These are phyloP conservation scores for Penicillium samsonianum DNA, from an alignment of 495 filamentous ascomycete species.

Conservation along the genomic window DNA sequence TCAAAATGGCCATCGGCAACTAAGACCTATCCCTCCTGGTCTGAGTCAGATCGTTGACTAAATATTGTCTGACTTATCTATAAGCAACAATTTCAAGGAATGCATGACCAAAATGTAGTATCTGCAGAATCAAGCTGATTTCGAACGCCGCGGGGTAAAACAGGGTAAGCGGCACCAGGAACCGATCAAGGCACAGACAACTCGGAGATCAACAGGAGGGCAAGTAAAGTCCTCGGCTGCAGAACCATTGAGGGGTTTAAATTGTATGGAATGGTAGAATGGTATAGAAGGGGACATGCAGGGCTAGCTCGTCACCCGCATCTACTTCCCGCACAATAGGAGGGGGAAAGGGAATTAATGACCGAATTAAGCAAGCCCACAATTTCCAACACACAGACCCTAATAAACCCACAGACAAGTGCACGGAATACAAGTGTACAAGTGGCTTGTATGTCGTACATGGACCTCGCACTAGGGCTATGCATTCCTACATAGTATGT, in stretches of 20 bases:
- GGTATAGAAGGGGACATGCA: slow-evolving; percentile 6
- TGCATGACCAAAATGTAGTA: neutral
- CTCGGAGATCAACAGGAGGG: neutral
- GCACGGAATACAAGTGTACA: neutral
- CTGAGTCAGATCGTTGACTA: slow-evolving; percentile 7
- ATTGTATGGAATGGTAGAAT: neutral
- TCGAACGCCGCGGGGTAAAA: neutral
- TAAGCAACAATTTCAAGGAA: neutral
- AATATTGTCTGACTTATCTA: neutral
- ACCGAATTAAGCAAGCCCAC: neutral
- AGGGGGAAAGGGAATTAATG: neutral
- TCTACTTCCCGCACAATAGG: neutral
- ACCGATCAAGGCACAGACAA: slow-evolving; percentile 1
- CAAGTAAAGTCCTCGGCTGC: neutral
- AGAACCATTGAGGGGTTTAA: slow-evolving; percentile 1
- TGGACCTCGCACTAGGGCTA: slow-evolving; percentile 12
- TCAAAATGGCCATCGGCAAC: neutral
- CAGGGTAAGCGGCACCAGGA: neutral
- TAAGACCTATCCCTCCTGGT: neutral
- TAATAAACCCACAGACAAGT: neutral
- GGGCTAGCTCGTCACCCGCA: slow-evolving; percentile 2
- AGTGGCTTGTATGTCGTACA: slow-evolving; percentile 7
- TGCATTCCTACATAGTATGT: slow-evolving; percentile 8
- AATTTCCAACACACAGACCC: neutral
- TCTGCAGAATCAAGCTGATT: neutral